Evolutionary conservation across 768 basidiomycete species (phyloP), one percentile per base, ranked within the genome.

Genomic region (Trametes elegans): DNA sequence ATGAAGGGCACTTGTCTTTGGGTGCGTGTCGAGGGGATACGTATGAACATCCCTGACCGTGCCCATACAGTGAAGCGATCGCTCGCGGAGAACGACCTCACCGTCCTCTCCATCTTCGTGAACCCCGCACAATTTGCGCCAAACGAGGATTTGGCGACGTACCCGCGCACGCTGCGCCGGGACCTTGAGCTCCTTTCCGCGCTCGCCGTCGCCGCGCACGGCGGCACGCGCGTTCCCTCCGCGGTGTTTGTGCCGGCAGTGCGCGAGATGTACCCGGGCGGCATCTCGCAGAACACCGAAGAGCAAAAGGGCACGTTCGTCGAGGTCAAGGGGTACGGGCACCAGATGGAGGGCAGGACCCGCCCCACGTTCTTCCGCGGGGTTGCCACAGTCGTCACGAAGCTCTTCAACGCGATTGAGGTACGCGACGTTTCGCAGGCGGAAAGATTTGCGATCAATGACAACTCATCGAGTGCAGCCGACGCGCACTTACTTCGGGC

Each of bases 61-160:
- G 9, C 1, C 16, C 24, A 23, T 34, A 3, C 67, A 98, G 96
- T 98, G 21, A 78, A 81, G 54, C 76, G 76, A 45, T 94, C 92
- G 0, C 77, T 98, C 3, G 68, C 71, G 2, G 80, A 85, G 52
- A 94, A 95, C 65, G 90, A 93, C 53, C 71, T 86, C 35, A 98
- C 97, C 0, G 83, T 98, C 62, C 74, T 98, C 55, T 97, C 95
- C 24, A 92, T 99, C 62, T 99, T 98, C 69, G 95, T 99, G 55
- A 98, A 99, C 68, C 97, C 97, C 0, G 89, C 95, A 3, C 95
- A 98, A 70, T 99, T 99, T 63, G 92, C 96, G 1, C 95, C 93
- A 0, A 85, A 93, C 60, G 97, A 99, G 72, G 97, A 98, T 68
- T 82, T 98, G 3, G 78, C 79, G 24, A 83, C 87, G 5, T 99